phyloP scores from a whole-genome alignment of 1,139 yeast genomes.

The Zygoascus hellenicus region DNA sequence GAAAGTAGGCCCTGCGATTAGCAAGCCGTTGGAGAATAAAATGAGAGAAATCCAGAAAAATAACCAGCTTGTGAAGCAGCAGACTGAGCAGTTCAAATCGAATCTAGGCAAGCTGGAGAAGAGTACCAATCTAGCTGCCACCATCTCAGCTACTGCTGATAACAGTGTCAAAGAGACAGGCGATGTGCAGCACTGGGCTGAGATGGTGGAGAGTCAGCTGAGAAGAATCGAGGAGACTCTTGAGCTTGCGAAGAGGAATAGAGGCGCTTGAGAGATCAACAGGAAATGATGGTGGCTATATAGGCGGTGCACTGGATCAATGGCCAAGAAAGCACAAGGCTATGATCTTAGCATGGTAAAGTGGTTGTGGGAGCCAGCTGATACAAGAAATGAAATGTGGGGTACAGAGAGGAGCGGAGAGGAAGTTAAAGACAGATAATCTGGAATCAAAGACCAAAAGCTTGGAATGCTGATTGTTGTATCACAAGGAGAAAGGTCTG shows the following conservation, averaged over 20 bases:
- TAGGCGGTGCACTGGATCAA: too few species aligned
- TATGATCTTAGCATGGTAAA: too few species aligned
- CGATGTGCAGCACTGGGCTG: constrained; percentile 43
- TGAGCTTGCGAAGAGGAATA: neutral
- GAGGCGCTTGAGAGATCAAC: neutral
- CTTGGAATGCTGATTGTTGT: too few species aligned
- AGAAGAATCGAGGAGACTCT: constrained; percentile 42
- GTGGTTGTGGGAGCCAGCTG: too few species aligned
- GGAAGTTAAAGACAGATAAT: too few species aligned
- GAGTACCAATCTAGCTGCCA: constrained; percentile 20
- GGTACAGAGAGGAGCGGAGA: too few species aligned
- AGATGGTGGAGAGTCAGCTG: constrained; percentile 44
- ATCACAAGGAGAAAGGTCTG: too few species aligned
- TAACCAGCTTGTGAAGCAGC: constrained; percentile 22
- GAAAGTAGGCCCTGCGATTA: constrained; percentile 23
- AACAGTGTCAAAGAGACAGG: constrained; percentile 31
- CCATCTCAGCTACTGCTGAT: constrained; percentile 19
- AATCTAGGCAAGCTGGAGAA: constrained; percentile 18
- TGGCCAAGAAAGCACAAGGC: too few species aligned
- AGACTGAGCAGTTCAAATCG: constrained; percentile 20
- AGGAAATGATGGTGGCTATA: too few species aligned
- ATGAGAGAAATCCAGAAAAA: constrained; percentile 26
- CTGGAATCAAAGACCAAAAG: too few species aligned
- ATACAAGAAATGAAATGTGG: too few species aligned
- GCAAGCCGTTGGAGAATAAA: constrained; percentile 24